Evolutionary conservation across 139 green algal species (phyloP).

Genomic region (Pleodorina starrii): DNA sequence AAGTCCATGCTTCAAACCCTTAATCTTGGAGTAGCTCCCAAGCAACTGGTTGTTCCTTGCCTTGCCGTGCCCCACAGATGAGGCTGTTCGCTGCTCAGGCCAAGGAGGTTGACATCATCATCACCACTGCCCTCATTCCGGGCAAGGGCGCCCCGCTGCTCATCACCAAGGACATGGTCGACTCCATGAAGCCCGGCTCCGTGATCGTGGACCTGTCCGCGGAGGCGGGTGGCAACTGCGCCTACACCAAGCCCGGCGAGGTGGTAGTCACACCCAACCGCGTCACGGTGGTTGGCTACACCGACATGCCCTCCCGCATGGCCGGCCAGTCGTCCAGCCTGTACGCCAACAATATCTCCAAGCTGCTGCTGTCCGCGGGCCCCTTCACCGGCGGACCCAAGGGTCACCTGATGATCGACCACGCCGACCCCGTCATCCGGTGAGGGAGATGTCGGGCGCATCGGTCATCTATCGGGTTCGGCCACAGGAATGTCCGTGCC

Average conservation of each 20-base stretch:
- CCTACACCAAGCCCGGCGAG: conserved; percentile 61
- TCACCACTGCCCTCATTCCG: conserved; percentile 88
- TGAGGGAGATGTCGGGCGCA: too few species aligned
- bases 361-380: conserved; percentile 88
- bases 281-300: conserved; percentile 91
- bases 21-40: too few species aligned
- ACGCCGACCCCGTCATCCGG: conserved; percentile 85
- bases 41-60: too few species aligned
- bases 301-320: conserved; percentile 89
- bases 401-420: conserved; percentile 82
- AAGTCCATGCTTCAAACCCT: too few species aligned
- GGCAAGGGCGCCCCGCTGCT: conserved; percentile 90
- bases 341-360: conserved; percentile 93
- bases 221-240: conserved; percentile 78
- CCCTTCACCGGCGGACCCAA: conserved; percentile 85
- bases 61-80: conserved; percentile 54
- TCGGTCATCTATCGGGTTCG: too few species aligned
- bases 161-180: conserved; percentile 87
- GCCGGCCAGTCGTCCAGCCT: conserved; percentile 86
- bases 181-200: conserved; percentile 85
- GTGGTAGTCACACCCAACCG: conserved; percentile 57
- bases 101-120: conserved; percentile 93
- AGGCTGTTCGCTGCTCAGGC: conserved; percentile 74
- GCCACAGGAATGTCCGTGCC: too few species aligned
- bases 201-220: conserved; percentile 93